Evolutionary conservation across 1,139 yeast genomes (phyloP).

Genomic region (Eremothecium cymbalariae): DNA sequence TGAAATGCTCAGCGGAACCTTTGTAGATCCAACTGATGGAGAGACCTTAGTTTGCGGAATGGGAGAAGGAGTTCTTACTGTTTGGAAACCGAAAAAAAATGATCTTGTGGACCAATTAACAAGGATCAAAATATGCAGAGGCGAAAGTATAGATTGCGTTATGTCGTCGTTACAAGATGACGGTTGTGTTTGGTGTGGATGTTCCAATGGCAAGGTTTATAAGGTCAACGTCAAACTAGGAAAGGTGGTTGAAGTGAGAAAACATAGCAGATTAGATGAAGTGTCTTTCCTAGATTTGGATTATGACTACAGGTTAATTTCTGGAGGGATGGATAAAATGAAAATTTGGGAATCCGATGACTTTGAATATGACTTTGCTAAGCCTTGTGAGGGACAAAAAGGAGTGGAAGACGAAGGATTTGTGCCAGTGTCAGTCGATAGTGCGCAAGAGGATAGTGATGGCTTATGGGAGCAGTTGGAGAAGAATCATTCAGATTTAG

Average conservation of each 20-base stretch:
- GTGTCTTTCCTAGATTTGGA: conserved; percentile 73
- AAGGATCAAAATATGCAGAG: conserved; percentile 62
- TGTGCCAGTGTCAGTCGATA: not conserved
- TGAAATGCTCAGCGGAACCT: conserved; percentile 70
- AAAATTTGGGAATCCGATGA: conserved; percentile 54
- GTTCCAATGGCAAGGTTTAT: conserved; percentile 70
- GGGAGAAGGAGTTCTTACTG: conserved; percentile 86
- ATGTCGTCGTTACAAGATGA: conserved; percentile 70
- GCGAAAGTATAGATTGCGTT: conserved; percentile 71
- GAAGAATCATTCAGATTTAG: no score
- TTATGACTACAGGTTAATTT: conserved; percentile 63
- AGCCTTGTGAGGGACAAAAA: conserved; percentile 13
- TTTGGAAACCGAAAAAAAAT: conserved; percentile 74
- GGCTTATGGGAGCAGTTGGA: no score
- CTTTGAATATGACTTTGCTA: conserved; percentile 23
- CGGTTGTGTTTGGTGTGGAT: conserved; percentile 72
- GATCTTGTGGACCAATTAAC: conserved; percentile 68
- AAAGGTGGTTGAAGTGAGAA: conserved; percentile 55
- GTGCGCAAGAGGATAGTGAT: no score
- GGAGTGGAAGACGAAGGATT: conserved; percentile 21
- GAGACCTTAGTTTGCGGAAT: conserved; percentile 73
- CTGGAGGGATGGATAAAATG: conserved; percentile 75
- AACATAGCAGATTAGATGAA: conserved; percentile 56
- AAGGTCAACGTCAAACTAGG: conserved; percentile 61
- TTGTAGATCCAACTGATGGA: conserved; percentile 54